Percentiles rank a stretch among this genome's conserved stretches.
Conservation (phyloP, 805 yeast species). For the Cyberlindnera xylosilytica region DNA sequence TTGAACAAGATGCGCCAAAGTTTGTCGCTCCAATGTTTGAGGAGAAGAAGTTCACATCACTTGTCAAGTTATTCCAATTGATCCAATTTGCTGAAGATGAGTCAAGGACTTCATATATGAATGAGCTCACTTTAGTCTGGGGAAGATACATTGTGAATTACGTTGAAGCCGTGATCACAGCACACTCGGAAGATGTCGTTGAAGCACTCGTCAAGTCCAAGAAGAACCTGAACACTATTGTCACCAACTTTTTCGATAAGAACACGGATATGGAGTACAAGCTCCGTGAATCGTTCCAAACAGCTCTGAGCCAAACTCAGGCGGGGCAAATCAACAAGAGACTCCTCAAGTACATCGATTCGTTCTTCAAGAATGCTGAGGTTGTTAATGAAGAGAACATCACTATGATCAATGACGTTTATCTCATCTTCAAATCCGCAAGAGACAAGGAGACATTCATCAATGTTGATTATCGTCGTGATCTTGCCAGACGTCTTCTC, state of each 20-base stretch:
- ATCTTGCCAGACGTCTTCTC: conserved; percentile 22
- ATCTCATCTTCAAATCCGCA: conserved; percentile 21
- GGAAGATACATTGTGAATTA: conserved; percentile 13
- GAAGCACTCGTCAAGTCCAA: conserved; percentile 17
- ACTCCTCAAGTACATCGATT: conserved; percentile 20
- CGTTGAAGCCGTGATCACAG: conserved; percentile 6
- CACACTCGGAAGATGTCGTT: conserved; percentile 11
- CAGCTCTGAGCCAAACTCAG: conserved; percentile 7
- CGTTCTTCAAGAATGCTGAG: conserved; percentile 13
- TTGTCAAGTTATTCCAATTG: conserved; percentile 15
- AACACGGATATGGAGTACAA: conserved; percentile 19
- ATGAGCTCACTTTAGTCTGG: conserved; percentile 13
- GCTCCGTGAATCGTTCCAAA: conserved; percentile 22
- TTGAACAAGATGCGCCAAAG: conserved; percentile 2
- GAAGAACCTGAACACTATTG: conserved; percentile 13
- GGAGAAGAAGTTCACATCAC: conserved; percentile 4
- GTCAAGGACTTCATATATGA: not conserved
- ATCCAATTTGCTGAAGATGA: conserved; percentile 8
- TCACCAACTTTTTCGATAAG: conserved; percentile 8
- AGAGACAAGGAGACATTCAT: conserved; percentile 23
- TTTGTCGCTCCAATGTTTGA: conserved; percentile 16
- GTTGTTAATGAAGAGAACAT: conserved; percentile 3
- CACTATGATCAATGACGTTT: conserved; percentile 12
- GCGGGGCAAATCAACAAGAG: conserved; percentile 13
- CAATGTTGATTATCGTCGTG: conserved; percentile 17